These are phyloP conservation scores for Kondoa subrosea DNA, from an alignment of 768 basidiomycete species.

Conservation along the genomic window DNA sequence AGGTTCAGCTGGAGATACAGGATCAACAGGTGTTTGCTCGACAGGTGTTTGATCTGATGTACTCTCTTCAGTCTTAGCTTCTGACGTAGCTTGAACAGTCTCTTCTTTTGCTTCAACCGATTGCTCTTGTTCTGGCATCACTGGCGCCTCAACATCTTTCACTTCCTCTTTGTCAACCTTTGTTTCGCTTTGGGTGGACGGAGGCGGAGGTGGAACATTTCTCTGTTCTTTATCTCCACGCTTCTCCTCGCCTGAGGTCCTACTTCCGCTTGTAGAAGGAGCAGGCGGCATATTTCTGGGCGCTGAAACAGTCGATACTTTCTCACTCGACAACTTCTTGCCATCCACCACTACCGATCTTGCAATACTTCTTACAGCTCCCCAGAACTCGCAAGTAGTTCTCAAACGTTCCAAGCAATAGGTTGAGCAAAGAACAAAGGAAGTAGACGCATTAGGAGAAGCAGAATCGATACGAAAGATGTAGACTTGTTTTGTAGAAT, in stretches of 20 bases:
- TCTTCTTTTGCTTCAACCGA: no score
- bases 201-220: neutral
- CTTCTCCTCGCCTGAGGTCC: neutral
- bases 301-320: neutral
- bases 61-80: neutral
- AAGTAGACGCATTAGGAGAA: conserved; percentile 14
- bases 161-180: neutral
- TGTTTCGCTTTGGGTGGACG: neutral
- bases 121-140: no score
- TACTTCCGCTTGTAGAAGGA: neutral
- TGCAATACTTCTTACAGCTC: conserved; percentile 24
- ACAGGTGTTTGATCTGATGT: neutral
- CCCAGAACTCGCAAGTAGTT: conserved; percentile 30
- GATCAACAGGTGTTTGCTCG: no score
- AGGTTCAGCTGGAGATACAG: no score
- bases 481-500: conserved; percentile 21
- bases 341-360: conserved; percentile 27
- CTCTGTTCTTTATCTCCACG: neutral
- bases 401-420: conserved; percentile 27
- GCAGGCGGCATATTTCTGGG: neutral
- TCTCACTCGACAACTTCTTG: neutral
- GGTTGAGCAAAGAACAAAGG: conserved; percentile 25
- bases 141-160: neutral
- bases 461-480: conserved; percentile 24
- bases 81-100: no score